phyloP scores from a whole-genome alignment of 2,329 filamentous ascomycete genomes.

The Monilinia vaccinii-corymbosi region DNA sequence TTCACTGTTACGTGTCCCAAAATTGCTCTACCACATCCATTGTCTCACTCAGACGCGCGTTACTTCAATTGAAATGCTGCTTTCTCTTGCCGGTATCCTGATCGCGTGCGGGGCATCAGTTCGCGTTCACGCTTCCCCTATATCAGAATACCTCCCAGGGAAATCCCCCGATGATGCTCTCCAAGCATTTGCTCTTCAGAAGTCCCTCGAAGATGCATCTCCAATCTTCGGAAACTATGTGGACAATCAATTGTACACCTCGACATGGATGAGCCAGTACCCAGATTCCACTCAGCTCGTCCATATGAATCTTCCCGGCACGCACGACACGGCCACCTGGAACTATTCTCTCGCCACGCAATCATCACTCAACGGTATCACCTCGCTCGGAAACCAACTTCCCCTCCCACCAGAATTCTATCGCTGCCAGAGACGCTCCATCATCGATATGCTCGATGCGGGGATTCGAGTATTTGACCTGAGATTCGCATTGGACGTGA shows the following conservation, averaged over 20 bases:
- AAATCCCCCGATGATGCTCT: constrained; percentile 16
- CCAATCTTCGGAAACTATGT: constrained; percentile 35
- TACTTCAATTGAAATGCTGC: neutral
- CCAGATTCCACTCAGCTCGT: constrained; percentile 35
- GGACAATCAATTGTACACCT: constrained; percentile 20
- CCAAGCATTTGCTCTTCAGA: constrained; percentile 33
- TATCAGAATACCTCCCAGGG: neutral
- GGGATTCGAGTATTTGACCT: constrained; percentile 43
- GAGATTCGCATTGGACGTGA: constrained; percentile 39
- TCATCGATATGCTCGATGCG: constrained; percentile 35
- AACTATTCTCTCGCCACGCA: constrained; percentile 39
- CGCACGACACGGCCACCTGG: constrained; percentile 43
- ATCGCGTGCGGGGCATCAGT: neutral
- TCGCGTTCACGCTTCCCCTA: neutral
- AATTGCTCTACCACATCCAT: no score
- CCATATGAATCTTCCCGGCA: constrained; percentile 42
- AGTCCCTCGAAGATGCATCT: constrained; percentile 34
- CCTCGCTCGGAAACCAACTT: constrained; percentile 31
- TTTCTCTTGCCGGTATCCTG: neutral
- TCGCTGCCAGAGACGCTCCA: constrained; percentile 34
- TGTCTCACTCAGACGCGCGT: no score
- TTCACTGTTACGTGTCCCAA: neutral
- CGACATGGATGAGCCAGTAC: constrained; percentile 39
- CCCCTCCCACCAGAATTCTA: constrained; percentile 29
- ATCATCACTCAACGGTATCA: constrained; percentile 32